phyloP scores from a whole-genome alignment of 495 filamentous ascomycete species.

The Trichocladium antarcticum region DNA sequence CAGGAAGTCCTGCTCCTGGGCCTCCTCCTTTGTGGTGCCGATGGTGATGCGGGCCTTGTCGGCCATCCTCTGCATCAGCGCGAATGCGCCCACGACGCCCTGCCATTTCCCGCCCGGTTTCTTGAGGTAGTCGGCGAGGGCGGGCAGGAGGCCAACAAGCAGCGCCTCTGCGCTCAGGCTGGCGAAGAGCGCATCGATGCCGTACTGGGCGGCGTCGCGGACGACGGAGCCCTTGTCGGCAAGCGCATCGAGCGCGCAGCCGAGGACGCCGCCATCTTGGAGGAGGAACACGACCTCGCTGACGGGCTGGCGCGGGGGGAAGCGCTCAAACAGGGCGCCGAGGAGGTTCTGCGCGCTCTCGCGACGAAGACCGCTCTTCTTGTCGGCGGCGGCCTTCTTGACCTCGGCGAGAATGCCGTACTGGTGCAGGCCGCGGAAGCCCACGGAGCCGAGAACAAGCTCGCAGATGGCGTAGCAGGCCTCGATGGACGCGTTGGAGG shows the following conservation, averaged over 20 bases:
- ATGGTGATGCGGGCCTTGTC: slow-evolving; percentile 79
- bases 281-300: slow-evolving; percentile 73
- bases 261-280: slow-evolving; percentile 63
- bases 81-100: slow-evolving; percentile 74
- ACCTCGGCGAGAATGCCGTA: slow-evolving; percentile 65
- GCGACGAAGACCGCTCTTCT: slow-evolving; percentile 77
- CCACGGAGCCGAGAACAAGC: slow-evolving; percentile 64
- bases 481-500: slow-evolving; percentile 78
- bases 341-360: slow-evolving; percentile 94
- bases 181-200: slow-evolving; percentile 76
- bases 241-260: slow-evolving; percentile 68
- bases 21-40: slow-evolving; percentile 64
- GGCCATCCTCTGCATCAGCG: slow-evolving; percentile 79
- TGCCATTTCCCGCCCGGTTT: slow-evolving; percentile 90
- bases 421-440: slow-evolving; percentile 56
- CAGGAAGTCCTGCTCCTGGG: slow-evolving; percentile 73
- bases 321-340: slow-evolving; percentile 82
- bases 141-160: slow-evolving; percentile 66
- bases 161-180: slow-evolving; percentile 69
- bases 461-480: slow-evolving; percentile 74
- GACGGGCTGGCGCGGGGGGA: slow-evolving; percentile 64
- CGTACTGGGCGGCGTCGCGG: slow-evolving; percentile 85
- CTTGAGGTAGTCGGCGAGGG: slow-evolving; percentile 58
- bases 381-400: slow-evolving; percentile 82
- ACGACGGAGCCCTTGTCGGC: slow-evolving; percentile 86